Evolutionary conservation across 345 rosid species (phyloP), one percentile per base, ranked within the genome.

Genomic region (Hypericum perforatum): DNA sequence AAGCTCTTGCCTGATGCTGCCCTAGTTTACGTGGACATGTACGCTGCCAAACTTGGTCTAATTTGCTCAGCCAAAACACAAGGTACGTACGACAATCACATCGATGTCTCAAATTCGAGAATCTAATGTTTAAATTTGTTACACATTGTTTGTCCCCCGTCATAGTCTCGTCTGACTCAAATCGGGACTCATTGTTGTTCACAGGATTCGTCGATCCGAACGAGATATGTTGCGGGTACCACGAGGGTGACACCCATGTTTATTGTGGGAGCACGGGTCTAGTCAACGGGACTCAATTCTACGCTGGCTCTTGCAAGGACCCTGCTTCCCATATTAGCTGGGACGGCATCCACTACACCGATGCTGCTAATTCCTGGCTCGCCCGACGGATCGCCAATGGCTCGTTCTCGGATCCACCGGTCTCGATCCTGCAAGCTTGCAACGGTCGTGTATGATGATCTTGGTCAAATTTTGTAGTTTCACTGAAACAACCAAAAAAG

Each of bases 291-390:
- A 60, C 70, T 11, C 14, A 45, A 5, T 39, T 60, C 11, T 39
- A 5, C 13, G 59, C 52, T 5, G 41, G 36, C 42, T 10, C 65
- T 6, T 63, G 73, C 49, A 49, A 58, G 16, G 43, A 70, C 4
- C 70, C 70, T 38, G 56, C 71, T 38, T 49, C 63, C 37, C 54
- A 54, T 29, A 51, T 74, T 13, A 67, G 63, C 39, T 70, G 75
- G 78, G 78, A 74, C 55, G 51, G 74, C 16, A 1, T 54, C 14
- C 75, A 74, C 56, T 54, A 67, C 36, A 59, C 75, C 16, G 62
- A 74, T 16, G 75, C 73, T 43, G 73, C 75, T 6, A 70, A 64
- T 12, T 43, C 29, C 14, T 66, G 72, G 66, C 39, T 70, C 32
- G 75, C 78, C 43, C 39, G 57, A 11, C 43, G 41, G 14, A 61